These are phyloP conservation scores for Millerago galiae DNA, from an alignment of 805 yeast genomes.

Conservation along the genomic window DNA sequence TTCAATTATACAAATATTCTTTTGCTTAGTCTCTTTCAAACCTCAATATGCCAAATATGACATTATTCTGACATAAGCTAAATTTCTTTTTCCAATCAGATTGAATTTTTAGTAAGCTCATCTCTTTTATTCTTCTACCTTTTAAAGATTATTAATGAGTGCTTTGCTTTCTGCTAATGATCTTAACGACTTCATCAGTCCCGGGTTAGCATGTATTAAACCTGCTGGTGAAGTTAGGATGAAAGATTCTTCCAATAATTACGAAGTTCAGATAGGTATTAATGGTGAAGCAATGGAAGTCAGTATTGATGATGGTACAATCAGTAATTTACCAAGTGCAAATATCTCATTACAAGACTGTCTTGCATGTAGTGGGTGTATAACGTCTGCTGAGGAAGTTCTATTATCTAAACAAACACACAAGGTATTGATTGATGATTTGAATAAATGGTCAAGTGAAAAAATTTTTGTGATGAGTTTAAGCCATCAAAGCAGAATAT, in stretches of 20 bases:
- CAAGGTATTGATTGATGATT: constrained; percentile 59
- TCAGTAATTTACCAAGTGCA: constrained; percentile 56
- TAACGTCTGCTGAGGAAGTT: constrained; percentile 95
- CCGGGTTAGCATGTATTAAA: constrained; percentile 91
- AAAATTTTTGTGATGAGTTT: constrained; percentile 66
- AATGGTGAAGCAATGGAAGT: constrained; percentile 65
- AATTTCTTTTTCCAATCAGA: neutral
- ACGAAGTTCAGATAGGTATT: constrained; percentile 52
- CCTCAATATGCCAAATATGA: too few species aligned
- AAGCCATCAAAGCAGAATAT: constrained; percentile 81
- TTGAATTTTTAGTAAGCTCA: neutral
- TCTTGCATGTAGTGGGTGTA: constrained; percentile 94
- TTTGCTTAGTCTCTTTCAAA: too few species aligned
- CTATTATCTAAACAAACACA: constrained; percentile 88
- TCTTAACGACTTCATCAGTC: constrained; percentile 88
- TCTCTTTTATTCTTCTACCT: neutral
- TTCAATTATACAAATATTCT: too few species aligned
- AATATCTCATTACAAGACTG: constrained; percentile 90
- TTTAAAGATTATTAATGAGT: constrained; percentile 47
- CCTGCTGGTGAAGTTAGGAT: constrained; percentile 52
- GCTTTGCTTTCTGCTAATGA: constrained; percentile 85
- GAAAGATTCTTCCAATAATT: constrained; percentile 13
- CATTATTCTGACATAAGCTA: neutral
- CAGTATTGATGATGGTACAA: constrained; percentile 46
- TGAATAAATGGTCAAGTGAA: constrained; percentile 30